Base-by-base conservation (phyloP, 179 eudicot species). In the Heliamphora pulchella region DNA sequence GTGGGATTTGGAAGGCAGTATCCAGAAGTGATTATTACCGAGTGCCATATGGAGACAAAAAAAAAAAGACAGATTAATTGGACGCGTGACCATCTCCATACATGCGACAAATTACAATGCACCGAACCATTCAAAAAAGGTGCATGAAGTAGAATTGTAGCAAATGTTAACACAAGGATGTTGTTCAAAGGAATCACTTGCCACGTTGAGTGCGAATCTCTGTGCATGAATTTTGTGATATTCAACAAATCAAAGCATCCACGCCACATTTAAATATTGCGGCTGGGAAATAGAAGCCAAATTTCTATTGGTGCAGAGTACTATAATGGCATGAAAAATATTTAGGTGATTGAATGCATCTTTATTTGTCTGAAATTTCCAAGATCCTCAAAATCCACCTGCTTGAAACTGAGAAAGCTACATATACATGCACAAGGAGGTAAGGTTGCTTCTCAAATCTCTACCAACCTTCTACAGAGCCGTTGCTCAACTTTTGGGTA, bases 291-390 rank as follows among this genome's bases (percentile, higher is more conserved):
- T 20, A 47, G n/a, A 72, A 50, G 39, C 6, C 55, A 20, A 39
- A 50, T 51, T 18, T 72, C 58, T 3, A 20, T 72, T 47, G 61
- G 61, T 13, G 59, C 9, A 50, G 46, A 44, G 17, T 5, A 20
- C 22, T 20, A 31, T 8, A 72, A 15, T 22, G 44, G 11, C 10
- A 11, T 20, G 39, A 18, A 18, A 72, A 51, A 72, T 22, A 39
- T 71, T 71, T 10, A 72, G 51, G 76, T 72, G 59, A 71, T 20
- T 8, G 14, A 51, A 72, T 8, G 76, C 76, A 22, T 72, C 22
- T 47, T 57, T 51, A 72, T 48, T 48, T 51, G 20, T 51, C 61
- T 1, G 0, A 51, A 72, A 51, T 11, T 51, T 51, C 59, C 11
- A 53, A 71, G 58, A 71, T 20, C 75, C 41, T 71, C 75, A 71